Conservation (phyloP, 495 filamentous ascomycete species). For the Penicillium nucicola region DNA sequence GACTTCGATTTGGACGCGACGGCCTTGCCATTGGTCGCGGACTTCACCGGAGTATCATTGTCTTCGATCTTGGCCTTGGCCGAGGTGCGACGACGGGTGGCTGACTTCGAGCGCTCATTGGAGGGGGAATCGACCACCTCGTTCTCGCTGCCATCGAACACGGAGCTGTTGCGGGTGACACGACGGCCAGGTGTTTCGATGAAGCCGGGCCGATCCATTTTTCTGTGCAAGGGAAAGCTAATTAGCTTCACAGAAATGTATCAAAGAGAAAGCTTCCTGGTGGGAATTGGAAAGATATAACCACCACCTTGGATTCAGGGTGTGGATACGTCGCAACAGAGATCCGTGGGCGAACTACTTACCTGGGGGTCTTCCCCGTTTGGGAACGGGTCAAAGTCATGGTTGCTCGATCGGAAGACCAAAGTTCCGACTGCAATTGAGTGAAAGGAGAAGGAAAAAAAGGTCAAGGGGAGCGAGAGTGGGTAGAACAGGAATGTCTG, state of each 20-base stretch:
- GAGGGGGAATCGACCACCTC: conserved; percentile 31
- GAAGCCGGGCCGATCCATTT: conserved; percentile 54
- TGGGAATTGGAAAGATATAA: conserved; percentile 9
- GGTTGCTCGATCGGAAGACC: conserved; percentile 21
- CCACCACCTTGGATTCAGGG: neutral
- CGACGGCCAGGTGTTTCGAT: conserved; percentile 55
- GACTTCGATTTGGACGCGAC: conserved; percentile 16
- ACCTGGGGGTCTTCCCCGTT: conserved; percentile 50
- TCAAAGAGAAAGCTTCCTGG: neutral
- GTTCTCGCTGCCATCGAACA: conserved; percentile 28
- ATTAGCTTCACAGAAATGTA: conserved; percentile 6
- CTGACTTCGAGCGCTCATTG: conserved; percentile 24
- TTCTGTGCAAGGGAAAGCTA: conserved; percentile 34
- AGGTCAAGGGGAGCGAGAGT: conserved; percentile 15
- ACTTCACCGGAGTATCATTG: conserved; percentile 24
- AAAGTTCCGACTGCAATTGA: conserved; percentile 19
- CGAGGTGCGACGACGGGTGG: conserved; percentile 33
- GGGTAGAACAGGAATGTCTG: conserved; percentile 15
- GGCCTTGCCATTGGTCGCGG: conserved; percentile 39
- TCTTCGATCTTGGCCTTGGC: conserved; percentile 31
- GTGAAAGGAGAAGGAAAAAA: conserved; percentile 4
- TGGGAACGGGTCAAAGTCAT: conserved; percentile 51
- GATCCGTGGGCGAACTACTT: conserved; percentile 26
- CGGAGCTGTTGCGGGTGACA: conserved; percentile 41
- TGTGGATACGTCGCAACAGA: conserved; percentile 13